Percentiles rank a stretch among this genome's conserved stretches.
phyloP scores from a whole-genome alignment of 2,329 filamentous ascomycete genomes.

The Juglanconis oblonga region DNA sequence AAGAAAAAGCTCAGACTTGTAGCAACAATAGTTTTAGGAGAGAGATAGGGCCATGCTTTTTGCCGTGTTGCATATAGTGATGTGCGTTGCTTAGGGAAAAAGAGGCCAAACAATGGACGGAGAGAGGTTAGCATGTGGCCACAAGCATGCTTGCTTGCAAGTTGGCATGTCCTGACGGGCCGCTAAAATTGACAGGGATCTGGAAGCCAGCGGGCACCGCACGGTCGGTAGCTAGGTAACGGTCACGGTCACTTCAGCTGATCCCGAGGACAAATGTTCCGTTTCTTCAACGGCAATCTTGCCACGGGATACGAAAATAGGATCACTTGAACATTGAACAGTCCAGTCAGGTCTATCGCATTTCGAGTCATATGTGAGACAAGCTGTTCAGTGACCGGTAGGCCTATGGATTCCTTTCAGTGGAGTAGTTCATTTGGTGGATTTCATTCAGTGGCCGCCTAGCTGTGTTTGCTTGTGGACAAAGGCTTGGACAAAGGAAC shows the following conservation, averaged over 20 bases:
- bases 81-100: neutral
- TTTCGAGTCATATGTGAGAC: too few species aligned
- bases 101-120: neutral
- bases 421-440: too few species aligned
- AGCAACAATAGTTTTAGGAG: slow-evolving; percentile 5
- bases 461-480: too few species aligned
- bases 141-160: slow-evolving; percentile 4
- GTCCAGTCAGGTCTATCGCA: too few species aligned
- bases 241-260: neutral
- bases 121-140: slow-evolving; percentile 1
- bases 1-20: neutral
- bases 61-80: slow-evolving; percentile 7
- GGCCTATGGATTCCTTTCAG: too few species aligned
- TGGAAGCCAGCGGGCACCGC: neutral
- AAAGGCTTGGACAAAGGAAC: too few species aligned
- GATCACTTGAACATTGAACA: too few species aligned
- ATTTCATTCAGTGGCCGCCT: too few species aligned
- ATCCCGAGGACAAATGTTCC: neutral
- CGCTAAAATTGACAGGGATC: neutral
- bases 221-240: neutral
- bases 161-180: slow-evolving; percentile 3
- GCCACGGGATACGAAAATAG: slow-evolving; percentile 10
- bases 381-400: too few species aligned
- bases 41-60: slow-evolving; percentile 16
- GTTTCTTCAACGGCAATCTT: neutral